A percentile compares a stretch with the other conserved stretches of the same genome.
Conservation (phyloP, 2,329 filamentous ascomycete species). For the Ophiostoma populinum region DNA sequence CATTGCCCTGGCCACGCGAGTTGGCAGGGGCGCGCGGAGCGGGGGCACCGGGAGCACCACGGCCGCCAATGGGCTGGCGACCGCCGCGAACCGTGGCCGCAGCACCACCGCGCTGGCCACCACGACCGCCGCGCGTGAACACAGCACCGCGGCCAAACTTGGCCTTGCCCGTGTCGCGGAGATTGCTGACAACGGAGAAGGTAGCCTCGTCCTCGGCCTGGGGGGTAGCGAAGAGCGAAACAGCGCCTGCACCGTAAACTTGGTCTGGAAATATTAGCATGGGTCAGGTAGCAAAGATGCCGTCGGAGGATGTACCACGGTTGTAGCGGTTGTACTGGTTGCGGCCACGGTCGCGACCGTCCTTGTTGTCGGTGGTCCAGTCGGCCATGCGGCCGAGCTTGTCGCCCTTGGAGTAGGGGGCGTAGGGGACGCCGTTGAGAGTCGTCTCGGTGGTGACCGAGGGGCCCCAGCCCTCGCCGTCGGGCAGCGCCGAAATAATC, state of each 20-base stretch:
- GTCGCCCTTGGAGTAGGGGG: conserved; percentile 95
- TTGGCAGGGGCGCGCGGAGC: conserved; percentile 43
- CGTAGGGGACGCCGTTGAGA: conserved; percentile 87
- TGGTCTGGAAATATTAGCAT: conserved; percentile 67
- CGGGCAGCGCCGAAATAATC: conserved; percentile 54
- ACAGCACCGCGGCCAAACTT: conserved; percentile 81
- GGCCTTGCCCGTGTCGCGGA: conserved; percentile 67
- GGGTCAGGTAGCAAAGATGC: conserved; percentile 41
- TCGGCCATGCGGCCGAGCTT: conserved; percentile 98
- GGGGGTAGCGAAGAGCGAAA: conserved; percentile 76
- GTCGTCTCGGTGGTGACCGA: conserved; percentile 68
- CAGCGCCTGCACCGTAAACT: conserved; percentile 82
- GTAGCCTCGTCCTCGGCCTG: conserved; percentile 88
- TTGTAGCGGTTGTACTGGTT: conserved; percentile 87
- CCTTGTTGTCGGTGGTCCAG: conserved; percentile 87
- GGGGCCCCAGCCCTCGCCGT: conserved; percentile 77
- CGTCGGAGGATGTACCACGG: conserved; percentile 44
- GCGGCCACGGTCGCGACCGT: conserved; percentile 53
- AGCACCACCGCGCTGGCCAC: conserved; percentile 56
- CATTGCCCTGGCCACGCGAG: conserved; percentile 48
- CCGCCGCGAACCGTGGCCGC: conserved; percentile 43
- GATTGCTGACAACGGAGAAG: conserved; percentile 96
- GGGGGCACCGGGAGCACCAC: conserved; percentile 43
- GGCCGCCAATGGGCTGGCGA: conserved; percentile 34
- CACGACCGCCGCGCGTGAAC: conserved; percentile 66